Conservation (phyloP, 2,329 filamentous ascomycete species). For the Aspergillus sp. region DNA sequence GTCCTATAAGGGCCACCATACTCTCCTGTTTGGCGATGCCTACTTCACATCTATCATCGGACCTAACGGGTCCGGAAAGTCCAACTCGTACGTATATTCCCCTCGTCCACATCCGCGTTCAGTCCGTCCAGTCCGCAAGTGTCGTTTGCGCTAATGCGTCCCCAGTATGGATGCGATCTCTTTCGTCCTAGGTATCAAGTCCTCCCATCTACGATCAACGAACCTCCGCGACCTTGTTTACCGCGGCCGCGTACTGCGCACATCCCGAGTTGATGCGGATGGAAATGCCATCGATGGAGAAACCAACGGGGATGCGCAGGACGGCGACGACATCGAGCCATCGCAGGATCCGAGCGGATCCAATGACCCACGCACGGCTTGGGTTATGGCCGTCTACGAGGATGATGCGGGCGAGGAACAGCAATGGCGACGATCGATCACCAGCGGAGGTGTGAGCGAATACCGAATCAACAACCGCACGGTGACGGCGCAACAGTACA, state of each 20-base stretch:
- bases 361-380: slow-evolving; percentile 87
- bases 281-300: slow-evolving; percentile 66
- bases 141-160: slow-evolving; percentile 24
- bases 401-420: slow-evolving; percentile 95
- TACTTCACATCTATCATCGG: slow-evolving; percentile 99
- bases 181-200: slow-evolving; percentile 97
- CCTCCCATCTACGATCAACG: slow-evolving; percentile 91
- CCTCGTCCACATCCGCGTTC: not conserved
- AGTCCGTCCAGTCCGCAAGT: not conserved
- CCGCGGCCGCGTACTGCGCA: slow-evolving; percentile 87
- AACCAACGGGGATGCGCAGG: slow-evolving; percentile 57
- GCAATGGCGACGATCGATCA: slow-evolving; percentile 94
- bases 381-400: slow-evolving; percentile 99
- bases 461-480: slow-evolving; percentile 94
- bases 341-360: slow-evolving; percentile 57
- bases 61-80: slow-evolving; percentile 98
- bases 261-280: slow-evolving; percentile 88
- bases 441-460: slow-evolving; percentile 81
- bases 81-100: slow-evolving; percentile 73
- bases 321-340: slow-evolving; percentile 58
- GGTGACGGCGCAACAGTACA: slow-evolving; percentile 89
- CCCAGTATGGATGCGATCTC: slow-evolving; percentile 96
- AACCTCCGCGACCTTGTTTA: slow-evolving; percentile 95
- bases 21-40: slow-evolving; percentile 90
- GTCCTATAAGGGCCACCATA: slow-evolving; percentile 97